Conservation (phyloP, 106 monocot genomes). For the Iris macrosiphon region DNA sequence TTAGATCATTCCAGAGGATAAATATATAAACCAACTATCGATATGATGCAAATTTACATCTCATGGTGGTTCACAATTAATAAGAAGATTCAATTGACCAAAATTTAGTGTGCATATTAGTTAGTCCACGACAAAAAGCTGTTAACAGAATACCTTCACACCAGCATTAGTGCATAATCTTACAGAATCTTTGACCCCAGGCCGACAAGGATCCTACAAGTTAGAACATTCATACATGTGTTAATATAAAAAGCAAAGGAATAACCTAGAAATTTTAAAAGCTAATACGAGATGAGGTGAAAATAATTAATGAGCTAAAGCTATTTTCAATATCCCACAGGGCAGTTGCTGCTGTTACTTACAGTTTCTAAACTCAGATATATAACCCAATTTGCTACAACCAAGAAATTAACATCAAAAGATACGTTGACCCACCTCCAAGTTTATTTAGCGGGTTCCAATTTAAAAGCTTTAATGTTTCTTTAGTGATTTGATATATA, state of each 20-base stretch:
- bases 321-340: background rate
- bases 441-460: too few species aligned
- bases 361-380: too few species aligned
- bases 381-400: too few species aligned
- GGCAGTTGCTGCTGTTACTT: too few species aligned
- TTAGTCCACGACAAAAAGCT: background rate
- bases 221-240: background rate
- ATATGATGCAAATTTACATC: too few species aligned
- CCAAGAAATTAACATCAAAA: background rate
- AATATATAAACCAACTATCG: too few species aligned
- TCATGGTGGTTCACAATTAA: background rate
- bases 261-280: background rate
- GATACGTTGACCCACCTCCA: too few species aligned
- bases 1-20: too few species aligned
- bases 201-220: conserved; percentile 81
- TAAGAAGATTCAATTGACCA: background rate
- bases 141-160: conserved; percentile 47
- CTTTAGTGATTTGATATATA: too few species aligned
- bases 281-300: background rate
- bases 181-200: conserved; percentile 64
- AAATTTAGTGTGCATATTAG: background rate
- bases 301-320: background rate
- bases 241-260: background rate
- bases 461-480: too few species aligned
- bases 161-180: conserved; percentile 50